A percentile compares a stretch with the other conserved stretches of the same genome.
Evolutionary conservation across 768 basidiomycete species (phyloP).

Genomic region (Russula sp.): DNA sequence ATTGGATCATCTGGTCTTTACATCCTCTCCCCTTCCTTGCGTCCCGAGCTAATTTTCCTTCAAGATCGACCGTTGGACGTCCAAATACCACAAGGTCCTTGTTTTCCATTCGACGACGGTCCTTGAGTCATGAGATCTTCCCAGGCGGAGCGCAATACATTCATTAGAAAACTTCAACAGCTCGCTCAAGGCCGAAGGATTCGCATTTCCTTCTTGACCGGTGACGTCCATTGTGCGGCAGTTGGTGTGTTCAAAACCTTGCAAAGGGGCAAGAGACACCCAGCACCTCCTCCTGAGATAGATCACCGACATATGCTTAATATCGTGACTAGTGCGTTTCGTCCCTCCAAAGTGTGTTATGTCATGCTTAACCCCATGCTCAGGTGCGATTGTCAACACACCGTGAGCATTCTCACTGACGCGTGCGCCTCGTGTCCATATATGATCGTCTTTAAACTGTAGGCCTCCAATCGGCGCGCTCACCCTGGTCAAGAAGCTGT

Average conservation of each 20-base stretch:
- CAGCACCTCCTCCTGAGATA: slow-evolving; percentile 42
- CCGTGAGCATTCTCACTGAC: slow-evolving; percentile 49
- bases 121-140: slow-evolving; percentile 14
- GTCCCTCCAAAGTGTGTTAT: neutral
- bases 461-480: slow-evolving; percentile 68
- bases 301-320: slow-evolving; percentile 93
- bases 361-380: slow-evolving; percentile 12
- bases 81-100: too few species aligned
- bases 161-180: slow-evolving; percentile 73
- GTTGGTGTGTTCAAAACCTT: slow-evolving; percentile 74
- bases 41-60: neutral
- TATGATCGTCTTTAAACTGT: neutral
- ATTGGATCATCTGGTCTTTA: slow-evolving; percentile 75
- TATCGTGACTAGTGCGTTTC: slow-evolving; percentile 62
- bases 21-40: slow-evolving; percentile 20
- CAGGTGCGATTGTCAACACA: slow-evolving; percentile 93
- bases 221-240: slow-evolving; percentile 91
- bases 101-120: neutral
- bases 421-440: neutral
- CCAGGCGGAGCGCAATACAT: slow-evolving; percentile 86
- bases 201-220: slow-evolving; percentile 79
- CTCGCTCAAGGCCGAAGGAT: slow-evolving; percentile 56
- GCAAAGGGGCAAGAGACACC: slow-evolving; percentile 42
- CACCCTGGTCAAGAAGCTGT: slow-evolving; percentile 69
- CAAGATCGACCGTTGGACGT: slow-evolving; percentile 91